phyloP scores from a whole-genome alignment of 2,329 filamentous ascomycete species.

The Phialocephala sp. region DNA sequence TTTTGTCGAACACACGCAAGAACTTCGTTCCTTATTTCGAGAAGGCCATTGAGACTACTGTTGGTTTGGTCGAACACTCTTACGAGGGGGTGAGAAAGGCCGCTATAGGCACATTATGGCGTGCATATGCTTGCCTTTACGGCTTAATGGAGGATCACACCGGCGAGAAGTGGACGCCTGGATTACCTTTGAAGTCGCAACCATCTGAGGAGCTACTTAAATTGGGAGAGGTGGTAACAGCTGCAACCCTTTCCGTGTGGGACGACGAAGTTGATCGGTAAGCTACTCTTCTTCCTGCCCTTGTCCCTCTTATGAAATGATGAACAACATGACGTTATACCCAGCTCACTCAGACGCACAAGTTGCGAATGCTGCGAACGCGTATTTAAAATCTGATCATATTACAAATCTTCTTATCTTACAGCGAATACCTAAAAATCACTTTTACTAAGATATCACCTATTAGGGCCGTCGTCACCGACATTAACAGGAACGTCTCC shows the following conservation, averaged over 20 bases:
- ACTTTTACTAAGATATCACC: constrained; percentile 49
- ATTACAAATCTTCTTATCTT: constrained; percentile 35
- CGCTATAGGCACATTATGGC: constrained; percentile 89
- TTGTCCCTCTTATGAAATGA: constrained; percentile 58
- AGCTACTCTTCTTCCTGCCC: constrained; percentile 51
- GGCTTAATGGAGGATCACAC: constrained; percentile 80
- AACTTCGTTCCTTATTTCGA: constrained; percentile 85
- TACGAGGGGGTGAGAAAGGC: constrained; percentile 96
- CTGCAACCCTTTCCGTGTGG: constrained; percentile 84
- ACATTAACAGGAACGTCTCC: constrained; percentile 92
- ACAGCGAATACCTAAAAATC: constrained; percentile 21
- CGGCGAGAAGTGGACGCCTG: constrained; percentile 85
- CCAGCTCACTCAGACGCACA: constrained; percentile 99
- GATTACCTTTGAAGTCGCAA: constrained; percentile 80
- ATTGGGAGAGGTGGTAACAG: constrained; percentile 85
- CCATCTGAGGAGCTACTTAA: constrained; percentile 82
- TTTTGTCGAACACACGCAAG: constrained; percentile 84
- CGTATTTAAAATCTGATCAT: constrained; percentile 61
- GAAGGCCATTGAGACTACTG: constrained; percentile 81
- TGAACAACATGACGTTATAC: constrained; percentile 91
- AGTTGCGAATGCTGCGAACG: constrained; percentile 88
- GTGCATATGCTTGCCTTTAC: constrained; percentile 90
- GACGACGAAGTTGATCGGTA: constrained; percentile 92
- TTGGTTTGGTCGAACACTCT: constrained; percentile 82
- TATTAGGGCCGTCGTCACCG: constrained; percentile 81